Percentiles rank a stretch among this genome's conserved stretches.
Evolutionary conservation across 2,329 filamentous ascomycete species (phyloP).

Genomic region (Zasmidium cellare): DNA sequence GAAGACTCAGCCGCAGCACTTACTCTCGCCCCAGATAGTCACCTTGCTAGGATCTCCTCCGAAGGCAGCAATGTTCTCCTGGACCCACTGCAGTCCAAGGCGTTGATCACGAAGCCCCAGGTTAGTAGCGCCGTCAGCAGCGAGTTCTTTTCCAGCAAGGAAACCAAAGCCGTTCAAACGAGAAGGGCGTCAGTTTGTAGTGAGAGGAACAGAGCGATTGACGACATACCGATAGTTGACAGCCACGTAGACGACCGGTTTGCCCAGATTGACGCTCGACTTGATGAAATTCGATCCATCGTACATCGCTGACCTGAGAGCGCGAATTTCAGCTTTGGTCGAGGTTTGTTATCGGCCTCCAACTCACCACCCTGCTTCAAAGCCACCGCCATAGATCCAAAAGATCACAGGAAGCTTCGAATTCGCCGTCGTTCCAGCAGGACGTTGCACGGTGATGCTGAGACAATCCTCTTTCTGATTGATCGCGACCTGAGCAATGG

Average conservation of each 20-base stretch:
- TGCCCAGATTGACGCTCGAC: slow-evolving; percentile 48
- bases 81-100: slow-evolving; percentile 28
- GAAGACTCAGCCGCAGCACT: slow-evolving; percentile 4
- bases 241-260: slow-evolving; percentile 49
- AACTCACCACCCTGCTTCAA: slow-evolving; percentile 33
- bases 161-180: slow-evolving; percentile 53
- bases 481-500: slow-evolving; percentile 38
- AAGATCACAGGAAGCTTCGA: slow-evolving; percentile 48
- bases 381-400: slow-evolving; percentile 50
- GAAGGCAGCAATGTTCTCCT: slow-evolving; percentile 24
- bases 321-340: slow-evolving; percentile 19
- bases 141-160: slow-evolving; percentile 29
- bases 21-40: slow-evolving; percentile 6
- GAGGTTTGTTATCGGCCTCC: not conserved
- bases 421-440: slow-evolving; percentile 37
- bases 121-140: slow-evolving; percentile 35
- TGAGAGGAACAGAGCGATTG: not conserved
- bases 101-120: slow-evolving; percentile 33
- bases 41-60: slow-evolving; percentile 28
- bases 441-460: slow-evolving; percentile 34
- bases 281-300: slow-evolving; percentile 40
- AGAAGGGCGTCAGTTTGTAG: not conserved
- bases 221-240: slow-evolving; percentile 48
- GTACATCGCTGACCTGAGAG: slow-evolving; percentile 30
- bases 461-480: slow-evolving; percentile 46